Evolutionary conservation across 257 asterid genomes (phyloP).

Genomic region (Petrea volubilis): DNA sequence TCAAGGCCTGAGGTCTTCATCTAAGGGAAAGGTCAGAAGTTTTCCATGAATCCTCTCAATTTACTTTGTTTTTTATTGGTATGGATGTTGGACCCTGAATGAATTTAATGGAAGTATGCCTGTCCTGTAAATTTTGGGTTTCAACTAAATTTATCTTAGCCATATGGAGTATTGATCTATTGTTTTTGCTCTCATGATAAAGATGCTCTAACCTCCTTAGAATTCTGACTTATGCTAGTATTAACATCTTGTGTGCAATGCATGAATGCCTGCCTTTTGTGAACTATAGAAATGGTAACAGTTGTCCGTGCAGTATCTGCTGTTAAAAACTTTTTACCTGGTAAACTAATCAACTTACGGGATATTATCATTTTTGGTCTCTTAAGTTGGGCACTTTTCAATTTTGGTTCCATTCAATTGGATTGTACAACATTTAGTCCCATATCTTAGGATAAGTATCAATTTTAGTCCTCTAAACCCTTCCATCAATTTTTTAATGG

Average conservation of each 20-base stretch:
- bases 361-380: too few species aligned
- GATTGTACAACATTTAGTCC: too few species aligned
- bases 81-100: not conserved
- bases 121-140: not conserved
- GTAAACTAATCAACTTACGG: not conserved
- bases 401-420: too few species aligned
- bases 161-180: not conserved
- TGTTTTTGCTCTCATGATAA: not conserved
- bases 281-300: not conserved
- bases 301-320: not conserved
- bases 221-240: not conserved
- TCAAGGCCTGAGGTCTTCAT: slow-evolving; percentile 52
- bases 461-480: too few species aligned
- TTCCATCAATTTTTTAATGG: too few species aligned
- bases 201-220: not conserved
- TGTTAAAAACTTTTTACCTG: not conserved
- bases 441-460: too few species aligned
- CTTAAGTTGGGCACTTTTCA: too few species aligned
- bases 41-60: slow-evolving; percentile 7
- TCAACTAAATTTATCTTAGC: not conserved
- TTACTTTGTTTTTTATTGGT: not conserved
- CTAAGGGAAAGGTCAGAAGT: slow-evolving; percentile 57
- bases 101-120: not conserved
- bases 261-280: not conserved
- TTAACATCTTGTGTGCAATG: not conserved